Evolutionary conservation across 108 stramenopile genomes (phyloP), one percentile per base, ranked within the genome.

Genomic region (Fistulifera solaris): DNA sequence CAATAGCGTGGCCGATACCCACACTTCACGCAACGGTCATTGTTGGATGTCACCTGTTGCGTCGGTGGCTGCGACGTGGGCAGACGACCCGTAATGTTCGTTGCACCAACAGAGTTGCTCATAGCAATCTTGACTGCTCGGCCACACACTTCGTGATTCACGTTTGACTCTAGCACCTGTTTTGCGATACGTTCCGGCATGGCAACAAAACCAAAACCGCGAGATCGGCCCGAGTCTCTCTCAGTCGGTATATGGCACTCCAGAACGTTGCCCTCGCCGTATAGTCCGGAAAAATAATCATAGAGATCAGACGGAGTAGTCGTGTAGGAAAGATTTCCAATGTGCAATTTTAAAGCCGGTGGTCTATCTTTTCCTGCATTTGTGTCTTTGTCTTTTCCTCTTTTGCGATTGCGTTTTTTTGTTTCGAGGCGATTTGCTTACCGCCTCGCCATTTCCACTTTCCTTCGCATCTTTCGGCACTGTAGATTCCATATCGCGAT

Each of bases 221-320:
- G 67, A 7, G 89, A 91, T 46, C 78, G 75, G 8, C 80, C 80
- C 13, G 77, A 80, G 16, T 87, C 77, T 18, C 85, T 73, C 57
- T 91, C 89, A 0, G 83, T 82, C 10, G 89, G 89, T 49, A 91
- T 91, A 47, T 91, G 89, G 56, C 83, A 87, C 48, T 91, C 89
- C 13, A 91, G 65, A 10, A 91, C 68, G 76, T 75, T 83, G 38
- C 80, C 83, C 47, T 80, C 60, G 2, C 89, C 89, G 55, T 80
- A 83, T 55, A 75, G 50, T 16, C 47, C 50, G 17, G 80, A 71
- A 58, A 91, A 91, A 61, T 73, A 85, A 22, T 91, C 81, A 48
- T 65, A 83, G 27, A 91, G 71, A 56, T 83, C 71, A 22, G 73
- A 69, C 25, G 81, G 78, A 8, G 66, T 74, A 26, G 89, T 91